Evolutionary conservation across 305 asterid species (phyloP), one percentile per base, ranked within the genome.

Genomic region (Stenogyne calaminthoides): DNA sequence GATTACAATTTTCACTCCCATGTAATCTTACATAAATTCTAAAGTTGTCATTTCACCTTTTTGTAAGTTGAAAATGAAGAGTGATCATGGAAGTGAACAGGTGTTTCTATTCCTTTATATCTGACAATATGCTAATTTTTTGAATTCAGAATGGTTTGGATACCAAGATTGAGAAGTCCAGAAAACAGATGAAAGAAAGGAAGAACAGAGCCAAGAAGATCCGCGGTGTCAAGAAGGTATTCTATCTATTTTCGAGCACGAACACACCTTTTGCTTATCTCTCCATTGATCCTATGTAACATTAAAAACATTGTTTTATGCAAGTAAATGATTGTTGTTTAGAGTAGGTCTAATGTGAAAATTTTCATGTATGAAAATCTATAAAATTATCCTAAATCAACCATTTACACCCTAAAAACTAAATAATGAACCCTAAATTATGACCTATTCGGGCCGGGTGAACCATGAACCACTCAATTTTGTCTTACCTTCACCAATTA

Each of bases 141-240:
- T 55, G 37, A 29, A 1, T 68, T 70, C 88, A 89, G 96, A 89
- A 89, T 76, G 96, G 96, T 29, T 87, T 89, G 39, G 96, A 84
- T 54, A 89, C 91, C 71, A 88, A 89, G 92, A 69, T 88, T 25
- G 96, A 89, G 82, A 89, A 89, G 82, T 89, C 96, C 0, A 81
- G 96, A 63, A 89, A 89, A 69, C 96, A 89, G 72, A 77, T 89
- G 91, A 89, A 89, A 65, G 96, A 89, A 71, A 81, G 96, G 69
- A 89, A 89, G 81, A 89, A 89, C 85, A 81, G 96, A 57, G 85
- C 93, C 3, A 87, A 85, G 86, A 89, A 89, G 83, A 80, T 89
- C 51, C 93, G 96, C 20, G 96, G 96, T 80, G 93, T 89, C 56
- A 89, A 89, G 88, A 89, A 89, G 91, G 96, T 89, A 80, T 3